Evolutionary conservation across 2,329 filamentous ascomycete genomes (phyloP).

Genomic region (Alternaria metachromatica): DNA sequence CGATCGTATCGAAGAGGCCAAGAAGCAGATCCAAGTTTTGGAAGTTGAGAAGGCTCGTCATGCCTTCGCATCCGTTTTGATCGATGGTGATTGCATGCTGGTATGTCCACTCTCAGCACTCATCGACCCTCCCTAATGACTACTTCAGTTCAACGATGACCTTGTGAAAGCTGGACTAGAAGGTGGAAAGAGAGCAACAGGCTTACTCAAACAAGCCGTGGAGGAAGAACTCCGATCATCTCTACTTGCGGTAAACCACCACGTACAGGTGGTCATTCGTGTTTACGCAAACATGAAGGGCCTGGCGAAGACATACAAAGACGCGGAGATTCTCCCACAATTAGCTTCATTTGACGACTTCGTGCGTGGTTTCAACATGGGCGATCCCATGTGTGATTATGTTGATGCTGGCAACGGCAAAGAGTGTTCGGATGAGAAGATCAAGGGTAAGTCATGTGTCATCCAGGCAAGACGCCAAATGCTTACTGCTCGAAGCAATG

Average conservation of each 20-base stretch:
- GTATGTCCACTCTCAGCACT: neutral
- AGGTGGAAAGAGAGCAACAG: neutral
- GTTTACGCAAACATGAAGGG: neutral
- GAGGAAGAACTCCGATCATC: neutral
- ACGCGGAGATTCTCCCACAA: neutral
- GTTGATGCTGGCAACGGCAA: neutral
- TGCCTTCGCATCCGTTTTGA: neutral
- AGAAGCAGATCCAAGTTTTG: neutral
- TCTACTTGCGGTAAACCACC: neutral
- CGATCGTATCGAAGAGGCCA: neutral
- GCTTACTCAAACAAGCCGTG: neutral
- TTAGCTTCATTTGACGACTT: neutral
- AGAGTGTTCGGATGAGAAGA: neutral
- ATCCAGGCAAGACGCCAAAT: too few relatives aligned
- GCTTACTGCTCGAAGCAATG: neutral
- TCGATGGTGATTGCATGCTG: neutral
- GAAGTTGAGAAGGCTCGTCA: neutral
- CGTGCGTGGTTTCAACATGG: neutral
- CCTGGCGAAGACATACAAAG: neutral
- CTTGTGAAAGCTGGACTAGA: neutral
- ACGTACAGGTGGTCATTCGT: neutral
- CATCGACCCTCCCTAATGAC: neutral
- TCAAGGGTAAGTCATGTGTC: neutral
- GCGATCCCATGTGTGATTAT: neutral
- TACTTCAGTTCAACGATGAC: neutral